These are phyloP conservation scores for Sugiyamaella japonica DNA, from an alignment of 1,139 yeast genomes.

Conservation along the genomic window DNA sequence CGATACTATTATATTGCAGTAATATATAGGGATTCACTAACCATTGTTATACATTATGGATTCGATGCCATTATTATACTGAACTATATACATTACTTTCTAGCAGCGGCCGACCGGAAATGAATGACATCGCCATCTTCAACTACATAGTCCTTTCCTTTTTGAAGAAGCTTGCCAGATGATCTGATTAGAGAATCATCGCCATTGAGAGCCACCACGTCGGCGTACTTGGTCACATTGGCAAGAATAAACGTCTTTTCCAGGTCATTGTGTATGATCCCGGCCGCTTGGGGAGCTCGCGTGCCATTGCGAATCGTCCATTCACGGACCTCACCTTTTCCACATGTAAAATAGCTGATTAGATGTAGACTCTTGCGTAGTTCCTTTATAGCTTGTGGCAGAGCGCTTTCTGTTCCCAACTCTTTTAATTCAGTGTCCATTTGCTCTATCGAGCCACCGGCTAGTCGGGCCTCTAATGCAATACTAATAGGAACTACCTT, in stretches of 20 bases:
- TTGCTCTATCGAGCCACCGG: conserved; percentile 70
- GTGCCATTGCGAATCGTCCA: conserved; percentile 75
- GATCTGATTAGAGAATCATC: conserved; percentile 35
- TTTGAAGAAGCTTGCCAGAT: conserved; percentile 36
- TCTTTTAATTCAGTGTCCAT: conserved; percentile 78
- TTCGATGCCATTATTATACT: too few species aligned
- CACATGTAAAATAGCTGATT: conserved; percentile 83
- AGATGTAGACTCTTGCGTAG: conserved; percentile 64
- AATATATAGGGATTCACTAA: too few species aligned
- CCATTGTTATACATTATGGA: too few species aligned
- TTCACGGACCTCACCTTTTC: conserved; percentile 74
- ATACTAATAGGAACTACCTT: conserved; percentile 83
- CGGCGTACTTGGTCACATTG: conserved; percentile 54
- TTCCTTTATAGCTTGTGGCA: conserved; percentile 70
- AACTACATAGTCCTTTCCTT: conserved; percentile 69
- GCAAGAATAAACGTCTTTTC: conserved; percentile 76
- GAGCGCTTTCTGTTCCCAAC: conserved; percentile 72
- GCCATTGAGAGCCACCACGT: conserved; percentile 35
- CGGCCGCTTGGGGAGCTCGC: conserved; percentile 80
- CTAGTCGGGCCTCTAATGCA: conserved; percentile 78
- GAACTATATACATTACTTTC: conserved; percentile 13
- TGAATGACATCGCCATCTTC: conserved; percentile 77
- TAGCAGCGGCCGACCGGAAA: conserved; percentile 45
- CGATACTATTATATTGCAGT: too few species aligned
- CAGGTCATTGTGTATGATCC: conserved; percentile 79